Base-by-base conservation (phyloP, 257 asterid genomes). In the Verbena officinalis region DNA sequence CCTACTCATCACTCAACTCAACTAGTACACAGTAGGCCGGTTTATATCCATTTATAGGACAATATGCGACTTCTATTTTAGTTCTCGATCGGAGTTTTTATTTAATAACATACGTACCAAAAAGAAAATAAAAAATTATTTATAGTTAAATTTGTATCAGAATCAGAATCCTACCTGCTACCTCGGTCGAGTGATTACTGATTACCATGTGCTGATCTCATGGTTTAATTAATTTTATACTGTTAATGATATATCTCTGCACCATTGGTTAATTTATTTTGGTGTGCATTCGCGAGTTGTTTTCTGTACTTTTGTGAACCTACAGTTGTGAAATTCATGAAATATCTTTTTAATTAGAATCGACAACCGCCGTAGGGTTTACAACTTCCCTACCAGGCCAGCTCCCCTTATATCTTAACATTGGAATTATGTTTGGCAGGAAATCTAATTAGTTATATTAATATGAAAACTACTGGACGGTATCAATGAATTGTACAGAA, bases 111-210 rank as follows among this genome's bases (percentile, higher is more conserved):
- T 27, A 5, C 5, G 33, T 27, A 27, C 15, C 3, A 40, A 69
- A 68, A 62, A 65, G 62, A 52, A 62, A 70, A 70, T 71, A 15
- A 73, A 77, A 14, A 44, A 44, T 14, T 3, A 44, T n/a, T 44
- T 33, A 61, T 59, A 64, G 54, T 27, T 38, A 20, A 3, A 42
- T 42, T 33, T 13, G 22, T 31, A 39, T 59, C 5, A 67, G 67
- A 50, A 76, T 83, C 84, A 62, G 80, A 73, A 81, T 81, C 88
- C 55, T 80, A 75, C 71, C 76, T 65, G 68, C 71, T 36, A 54
- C n/a, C n/a, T 66, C 34, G 64, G 34, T 70, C 55, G 21, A 62
- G 21, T 63, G 67, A 65, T 59, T 61, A 55, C 74, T 63, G 67
- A 65, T 59, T 61, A 55, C 74, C 63, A 71, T 59, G 69, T 66